Evolutionary conservation across 176 grass and related monocot species (phyloP).

Genomic region (Typha latifolia): DNA sequence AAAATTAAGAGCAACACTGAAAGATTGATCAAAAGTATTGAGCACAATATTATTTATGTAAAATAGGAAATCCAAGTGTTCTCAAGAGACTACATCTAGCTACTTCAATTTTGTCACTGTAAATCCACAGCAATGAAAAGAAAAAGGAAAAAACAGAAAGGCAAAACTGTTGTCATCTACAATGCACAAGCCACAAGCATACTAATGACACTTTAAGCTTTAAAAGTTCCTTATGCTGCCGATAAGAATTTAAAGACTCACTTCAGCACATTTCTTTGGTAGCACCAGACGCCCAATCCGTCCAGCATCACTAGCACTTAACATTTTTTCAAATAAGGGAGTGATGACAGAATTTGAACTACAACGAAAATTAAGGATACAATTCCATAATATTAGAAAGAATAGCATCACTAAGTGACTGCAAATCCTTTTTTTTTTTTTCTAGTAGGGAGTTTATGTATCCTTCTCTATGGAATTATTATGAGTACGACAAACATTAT

Average conservation of each 20-base stretch:
- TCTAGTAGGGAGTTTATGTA: not conserved
- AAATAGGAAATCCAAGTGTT: not conserved
- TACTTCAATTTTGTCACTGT: not conserved
- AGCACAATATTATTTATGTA: not conserved
- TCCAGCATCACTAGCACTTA: slow-evolving; percentile 98
- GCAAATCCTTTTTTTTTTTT: not conserved
- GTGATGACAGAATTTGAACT: slow-evolving; percentile 92
- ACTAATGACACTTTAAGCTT: not conserved
- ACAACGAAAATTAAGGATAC: slow-evolving; percentile 14
- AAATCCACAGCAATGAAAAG: not conserved
- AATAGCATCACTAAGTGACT: not conserved
- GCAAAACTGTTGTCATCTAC: not conserved
- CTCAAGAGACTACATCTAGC: not conserved
- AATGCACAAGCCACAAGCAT: not conserved
- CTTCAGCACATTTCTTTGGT: slow-evolving; percentile 99
- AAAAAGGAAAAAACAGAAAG: not conserved
- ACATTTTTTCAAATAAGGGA: slow-evolving; percentile 97
- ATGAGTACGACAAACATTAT: not conserved
- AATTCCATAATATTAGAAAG: not conserved
- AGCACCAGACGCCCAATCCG: slow-evolving; percentile 94
- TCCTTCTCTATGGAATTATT: not conserved
- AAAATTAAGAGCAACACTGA: too few relatives aligned
- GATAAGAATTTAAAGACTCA: slow-evolving; percentile 21
- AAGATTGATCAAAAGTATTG: too few relatives aligned
- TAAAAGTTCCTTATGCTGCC: not conserved